Evolutionary conservation across 305 asterid genomes (phyloP), one percentile per base, ranked within the genome.

Genomic region (Ilex paraguariensis): DNA sequence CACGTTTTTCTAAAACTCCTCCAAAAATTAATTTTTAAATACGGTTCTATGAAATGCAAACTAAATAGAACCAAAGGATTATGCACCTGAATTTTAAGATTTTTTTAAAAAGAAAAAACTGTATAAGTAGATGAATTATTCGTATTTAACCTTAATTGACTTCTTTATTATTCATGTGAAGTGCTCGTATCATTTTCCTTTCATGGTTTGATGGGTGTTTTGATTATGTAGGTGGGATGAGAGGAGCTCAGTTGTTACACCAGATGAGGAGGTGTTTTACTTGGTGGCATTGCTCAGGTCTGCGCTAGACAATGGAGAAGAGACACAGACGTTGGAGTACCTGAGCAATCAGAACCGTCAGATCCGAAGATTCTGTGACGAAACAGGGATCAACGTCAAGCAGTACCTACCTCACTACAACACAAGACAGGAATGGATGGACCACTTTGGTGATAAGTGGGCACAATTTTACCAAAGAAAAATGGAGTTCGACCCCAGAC

Each of bases 331-430:
- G 5, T 61, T 86, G 36, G 79, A 84, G 3, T 74, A 79, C 61
- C 64, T 88, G 56, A 81, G 70, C 51, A 62, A 76, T 70, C 92
- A 86, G 62, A 88, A 86, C 64, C 66, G 67, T 8, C 67, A 65
- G 52, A 82, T 88, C 40, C 56, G 86, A 16, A 67, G 73, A 49
- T 88, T 88, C 30, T 86, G 95, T 48, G 28, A 73, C 3, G 79
- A 82, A 0, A 57, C 67, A 0, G 82, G 70, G 5, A 86, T 88
- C 63, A 14, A 75, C 13, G 72, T 67, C 10, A 88, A 86, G 74
- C 95, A 88, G 46, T 88, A 88, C 74, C 88, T 88, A 31, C 95
- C 96, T 31, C 88, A 88, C 61, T 86, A 88, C 75, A 75, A 75
- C 48, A 81, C 87, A 16, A 84, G 69, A 14, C 66, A 69, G 65